Evolutionary conservation across 257 asterid genomes (phyloP).

Genomic region (Eucommia ulmoides): DNA sequence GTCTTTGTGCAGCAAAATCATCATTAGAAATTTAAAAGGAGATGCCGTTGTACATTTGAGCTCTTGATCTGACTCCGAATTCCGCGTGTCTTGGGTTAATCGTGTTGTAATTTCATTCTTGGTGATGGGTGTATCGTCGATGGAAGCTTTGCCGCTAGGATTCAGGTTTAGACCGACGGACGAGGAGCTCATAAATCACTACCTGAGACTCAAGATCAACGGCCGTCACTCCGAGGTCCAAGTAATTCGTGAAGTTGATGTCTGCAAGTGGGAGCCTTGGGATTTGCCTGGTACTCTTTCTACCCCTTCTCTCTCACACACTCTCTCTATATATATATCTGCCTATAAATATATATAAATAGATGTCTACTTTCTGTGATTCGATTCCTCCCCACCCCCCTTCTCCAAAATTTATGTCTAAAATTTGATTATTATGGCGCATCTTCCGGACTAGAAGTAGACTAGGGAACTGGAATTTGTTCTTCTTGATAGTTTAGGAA

Average conservation of each 20-base stretch:
- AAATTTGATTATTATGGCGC: no score
- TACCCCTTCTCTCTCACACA: neutral
- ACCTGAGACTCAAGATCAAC: conserved; percentile 61
- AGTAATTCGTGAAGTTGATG: conserved; percentile 70
- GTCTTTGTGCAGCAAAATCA: no score
- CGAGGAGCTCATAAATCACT: conserved; percentile 58
- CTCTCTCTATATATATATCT: neutral
- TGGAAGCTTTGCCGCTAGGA: conserved; percentile 59
- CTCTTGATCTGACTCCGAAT: no score
- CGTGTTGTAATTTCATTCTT: no score
- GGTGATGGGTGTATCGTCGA: neutral
- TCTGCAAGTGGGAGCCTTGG: conserved; percentile 91
- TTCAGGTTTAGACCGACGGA: conserved; percentile 73
- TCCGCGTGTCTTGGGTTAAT: no score
- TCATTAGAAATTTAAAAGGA: no score
- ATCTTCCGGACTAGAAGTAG: neutral
- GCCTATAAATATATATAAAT: no score
- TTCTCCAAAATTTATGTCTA: neutral
- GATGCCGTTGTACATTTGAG: no score
- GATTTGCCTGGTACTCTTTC: conserved; percentile 58
- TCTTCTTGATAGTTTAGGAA: neutral
- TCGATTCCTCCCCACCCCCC: neutral
- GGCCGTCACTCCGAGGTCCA: conserved; percentile 47
- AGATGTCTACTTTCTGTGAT: neutral
- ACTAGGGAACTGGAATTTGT: neutral